Conservation (phyloP, 495 filamentous ascomycete species). For the Aspergillus sclerotioniger region DNA sequence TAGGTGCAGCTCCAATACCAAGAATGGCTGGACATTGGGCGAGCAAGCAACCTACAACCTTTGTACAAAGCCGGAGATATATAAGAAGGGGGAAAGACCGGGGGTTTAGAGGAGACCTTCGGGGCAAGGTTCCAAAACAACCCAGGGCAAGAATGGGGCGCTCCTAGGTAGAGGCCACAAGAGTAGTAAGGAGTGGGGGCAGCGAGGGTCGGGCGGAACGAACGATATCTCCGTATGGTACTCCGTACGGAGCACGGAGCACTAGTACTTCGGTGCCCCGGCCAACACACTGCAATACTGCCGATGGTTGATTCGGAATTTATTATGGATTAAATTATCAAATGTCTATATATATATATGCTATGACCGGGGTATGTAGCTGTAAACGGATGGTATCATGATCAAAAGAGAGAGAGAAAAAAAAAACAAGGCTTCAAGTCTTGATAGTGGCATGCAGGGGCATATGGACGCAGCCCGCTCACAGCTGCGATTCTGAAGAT, state of each 20-base stretch:
- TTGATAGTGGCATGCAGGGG: slow-evolving; percentile 10
- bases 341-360: slow-evolving; percentile 20
- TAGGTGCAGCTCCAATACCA: slow-evolving; percentile 19
- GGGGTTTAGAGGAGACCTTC: no score
- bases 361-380: slow-evolving; percentile 10
- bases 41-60: background rate
- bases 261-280: no score
- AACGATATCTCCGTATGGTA: no score
- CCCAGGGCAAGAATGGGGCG: background rate
- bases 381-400: slow-evolving; percentile 18
- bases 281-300: no score
- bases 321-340: slow-evolving; percentile 19
- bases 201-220: background rate
- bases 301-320: no score
- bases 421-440: background rate
- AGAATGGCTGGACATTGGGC: slow-evolving; percentile 19
- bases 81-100: background rate
- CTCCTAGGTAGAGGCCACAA: no score
- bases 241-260: no score
- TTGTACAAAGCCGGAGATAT: background rate
- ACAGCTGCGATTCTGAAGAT: background rate
- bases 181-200: slow-evolving; percentile 4
- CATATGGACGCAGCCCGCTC: slow-evolving; percentile 5
- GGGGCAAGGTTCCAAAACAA: slow-evolving; percentile 1
- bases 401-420: slow-evolving; percentile 7